Evolutionary conservation across 495 filamentous ascomycete genomes (phyloP).

Genomic region (Penicillium alfredii): DNA sequence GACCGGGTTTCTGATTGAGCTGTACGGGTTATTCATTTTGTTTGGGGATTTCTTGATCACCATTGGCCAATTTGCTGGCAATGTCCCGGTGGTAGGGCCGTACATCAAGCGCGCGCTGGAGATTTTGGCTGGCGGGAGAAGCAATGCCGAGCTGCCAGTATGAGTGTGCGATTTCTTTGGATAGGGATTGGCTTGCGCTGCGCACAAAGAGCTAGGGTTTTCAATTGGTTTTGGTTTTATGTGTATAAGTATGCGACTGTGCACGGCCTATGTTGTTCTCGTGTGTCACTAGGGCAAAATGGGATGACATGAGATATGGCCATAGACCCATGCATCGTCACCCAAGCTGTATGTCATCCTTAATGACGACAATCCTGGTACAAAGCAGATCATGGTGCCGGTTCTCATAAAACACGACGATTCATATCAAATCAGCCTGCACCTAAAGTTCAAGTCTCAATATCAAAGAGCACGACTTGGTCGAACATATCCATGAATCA

Average conservation of each 20-base stretch:
- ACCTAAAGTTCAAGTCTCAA: too few relatives aligned
- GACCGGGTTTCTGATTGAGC: constrained; percentile 81
- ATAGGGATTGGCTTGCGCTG: too few relatives aligned
- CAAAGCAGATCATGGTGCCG: too few relatives aligned
- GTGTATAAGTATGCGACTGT: not conserved
- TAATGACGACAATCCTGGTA: too few relatives aligned
- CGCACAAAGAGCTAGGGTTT: too few relatives aligned
- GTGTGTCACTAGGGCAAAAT: constrained; percentile 2
- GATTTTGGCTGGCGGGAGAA: constrained; percentile 53
- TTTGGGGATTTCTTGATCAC: constrained; percentile 97
- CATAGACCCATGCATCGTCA: not conserved
- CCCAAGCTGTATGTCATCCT: constrained; percentile 16
- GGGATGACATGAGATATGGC: constrained; percentile 10
- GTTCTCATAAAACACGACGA: too few relatives aligned
- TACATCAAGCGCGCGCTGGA: constrained; percentile 69
- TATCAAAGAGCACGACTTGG: too few relatives aligned
- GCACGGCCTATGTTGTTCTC: too few relatives aligned
- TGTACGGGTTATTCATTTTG: constrained; percentile 86
- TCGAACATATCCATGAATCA: too few relatives aligned
- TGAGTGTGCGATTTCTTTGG: too few relatives aligned
- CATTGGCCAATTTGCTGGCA: constrained; percentile 77
- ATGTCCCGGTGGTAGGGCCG: constrained; percentile 78
- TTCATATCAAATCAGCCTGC: too few relatives aligned
- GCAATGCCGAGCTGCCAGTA: constrained; percentile 75
- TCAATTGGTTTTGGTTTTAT: too few relatives aligned